Evolutionary conservation across 345 rosid genomes (phyloP), one percentile per base, ranked within the genome.

Genomic region (Eucalyptus regnans): DNA sequence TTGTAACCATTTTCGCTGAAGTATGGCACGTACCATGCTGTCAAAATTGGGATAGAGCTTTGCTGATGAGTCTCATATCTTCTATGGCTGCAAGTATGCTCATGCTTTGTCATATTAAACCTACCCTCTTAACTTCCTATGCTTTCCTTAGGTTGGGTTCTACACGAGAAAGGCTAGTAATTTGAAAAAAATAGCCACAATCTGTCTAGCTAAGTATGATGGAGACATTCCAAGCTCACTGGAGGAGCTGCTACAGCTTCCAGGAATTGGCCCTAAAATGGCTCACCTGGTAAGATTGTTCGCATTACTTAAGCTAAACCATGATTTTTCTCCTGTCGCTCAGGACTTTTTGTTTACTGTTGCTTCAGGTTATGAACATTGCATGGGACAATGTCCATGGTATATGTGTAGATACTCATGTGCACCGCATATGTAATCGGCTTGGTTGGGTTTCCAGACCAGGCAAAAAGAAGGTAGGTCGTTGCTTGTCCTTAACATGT

Each of bases 261-360:
- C 98, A 58, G 99, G 99, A 90, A 96, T 97, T 87, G 99, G 99
- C 76, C 99, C 99, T 37, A 97, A 97, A 94, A 92, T 93, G 95
- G 95, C 95, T 68, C 95, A 93, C 87, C 87, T 93, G 95, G 95
- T 92, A 90, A 80, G 93, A 10, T 41, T 41, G 48, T 76, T 12
- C 12, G 16, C 84, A 20, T 76, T 76, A 12, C 84, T 41, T 41
- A 64, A 64, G 76, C 76, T n/a, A n/a, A n/a, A 64, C 76, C 76
- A 7, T n/a, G 37, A 86, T 86, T 8, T 56, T 33, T 51, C 71
- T 62, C 23, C 58, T 29, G 84, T 56, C 60, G 20, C 87, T 88
- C 48, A 88, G 86, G 15, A 86, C 9, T 50, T 33, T 52, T 87
- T 87, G 49, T 80, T 89, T 64, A 80, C 49, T 90, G 90, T 50